Conservation (phyloP, 345 rosid species). For the Corchorus olitorius region DNA sequence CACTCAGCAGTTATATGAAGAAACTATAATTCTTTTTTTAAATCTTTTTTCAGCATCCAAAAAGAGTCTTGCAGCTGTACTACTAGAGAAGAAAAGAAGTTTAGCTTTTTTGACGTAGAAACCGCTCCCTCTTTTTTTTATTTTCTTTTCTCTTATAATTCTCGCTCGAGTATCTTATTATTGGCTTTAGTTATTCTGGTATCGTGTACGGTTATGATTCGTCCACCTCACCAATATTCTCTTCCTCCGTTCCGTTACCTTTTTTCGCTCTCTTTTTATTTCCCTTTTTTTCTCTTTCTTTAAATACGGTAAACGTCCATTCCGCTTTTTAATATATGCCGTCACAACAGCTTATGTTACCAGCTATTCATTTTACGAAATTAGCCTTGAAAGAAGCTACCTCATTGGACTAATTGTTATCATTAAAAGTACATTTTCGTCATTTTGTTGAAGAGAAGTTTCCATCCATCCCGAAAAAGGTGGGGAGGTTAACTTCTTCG, state of each 20-base stretch:
- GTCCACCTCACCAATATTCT: conserved; percentile 6
- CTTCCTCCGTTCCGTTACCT: conserved; percentile 19
- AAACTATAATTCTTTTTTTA: background rate
- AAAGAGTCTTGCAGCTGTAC: conserved; percentile 23
- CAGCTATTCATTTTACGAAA: background rate
- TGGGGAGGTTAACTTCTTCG: conserved; percentile 1
- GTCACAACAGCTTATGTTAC: background rate
- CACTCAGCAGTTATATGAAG: background rate
- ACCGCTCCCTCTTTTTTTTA: conserved; percentile 26
- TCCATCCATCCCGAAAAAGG: background rate
- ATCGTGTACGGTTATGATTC: background rate
- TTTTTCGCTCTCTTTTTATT: background rate
- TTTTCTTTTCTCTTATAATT: background rate
- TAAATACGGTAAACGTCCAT: conserved; percentile 7
- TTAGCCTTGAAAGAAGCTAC: conserved; percentile 8
- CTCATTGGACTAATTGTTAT: background rate
- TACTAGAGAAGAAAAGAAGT: conserved; percentile 30
- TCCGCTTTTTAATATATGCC: conserved; percentile 22
- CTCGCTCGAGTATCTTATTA: conserved; percentile 2
- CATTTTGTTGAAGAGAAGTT: background rate
- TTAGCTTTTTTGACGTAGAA: conserved; percentile 41
- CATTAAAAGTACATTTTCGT: background rate
- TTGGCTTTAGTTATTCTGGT: background rate
- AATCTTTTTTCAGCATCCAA: conserved; percentile 17
- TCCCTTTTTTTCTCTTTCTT: background rate